Conservation (phyloP, 2,329 filamentous ascomycete species). For the Colletotrichum incanum region DNA sequence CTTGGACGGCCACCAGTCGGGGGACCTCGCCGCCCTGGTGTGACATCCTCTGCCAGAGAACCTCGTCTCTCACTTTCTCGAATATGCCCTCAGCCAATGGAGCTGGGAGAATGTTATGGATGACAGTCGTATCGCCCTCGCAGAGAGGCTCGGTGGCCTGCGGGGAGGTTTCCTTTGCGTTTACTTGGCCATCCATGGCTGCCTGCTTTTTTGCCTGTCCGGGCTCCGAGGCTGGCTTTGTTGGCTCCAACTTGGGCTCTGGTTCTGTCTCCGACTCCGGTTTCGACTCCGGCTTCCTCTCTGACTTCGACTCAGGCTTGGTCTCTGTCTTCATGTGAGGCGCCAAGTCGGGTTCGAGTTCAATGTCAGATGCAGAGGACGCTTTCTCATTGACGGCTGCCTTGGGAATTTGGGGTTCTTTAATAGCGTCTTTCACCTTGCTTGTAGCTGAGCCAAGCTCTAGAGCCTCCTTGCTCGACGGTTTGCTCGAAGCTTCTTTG, state of each 20-base stretch:
- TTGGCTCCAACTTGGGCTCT: background rate
- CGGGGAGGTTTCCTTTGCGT: background rate
- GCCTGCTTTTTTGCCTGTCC: background rate
- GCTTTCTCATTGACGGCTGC: slow-evolving; percentile 2
- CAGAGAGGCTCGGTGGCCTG: slow-evolving; percentile 66
- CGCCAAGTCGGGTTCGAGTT: slow-evolving; percentile 17
- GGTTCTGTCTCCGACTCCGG: background rate
- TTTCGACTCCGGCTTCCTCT: background rate
- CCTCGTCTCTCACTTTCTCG: slow-evolving; percentile 78
- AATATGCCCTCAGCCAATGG: slow-evolving; percentile 75
- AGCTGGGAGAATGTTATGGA: slow-evolving; percentile 77
- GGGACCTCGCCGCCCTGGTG: slow-evolving; percentile 94
- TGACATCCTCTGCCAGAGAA: slow-evolving; percentile 92
- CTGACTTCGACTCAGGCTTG: background rate
- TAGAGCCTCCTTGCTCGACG: background rate
- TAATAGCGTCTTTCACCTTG: background rate
- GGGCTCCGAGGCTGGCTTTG: background rate
- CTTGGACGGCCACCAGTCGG: slow-evolving; percentile 91
- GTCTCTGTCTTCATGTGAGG: background rate
- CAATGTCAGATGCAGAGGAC: background rate
- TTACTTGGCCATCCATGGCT: background rate
- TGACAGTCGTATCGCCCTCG: slow-evolving; percentile 85
- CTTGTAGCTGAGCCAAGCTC: background rate
- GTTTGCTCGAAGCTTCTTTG: slow-evolving; percentile 11
- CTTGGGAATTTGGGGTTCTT: background rate